Base-by-base conservation (phyloP, 257 asterid species). In the Solanum piurae region DNA sequence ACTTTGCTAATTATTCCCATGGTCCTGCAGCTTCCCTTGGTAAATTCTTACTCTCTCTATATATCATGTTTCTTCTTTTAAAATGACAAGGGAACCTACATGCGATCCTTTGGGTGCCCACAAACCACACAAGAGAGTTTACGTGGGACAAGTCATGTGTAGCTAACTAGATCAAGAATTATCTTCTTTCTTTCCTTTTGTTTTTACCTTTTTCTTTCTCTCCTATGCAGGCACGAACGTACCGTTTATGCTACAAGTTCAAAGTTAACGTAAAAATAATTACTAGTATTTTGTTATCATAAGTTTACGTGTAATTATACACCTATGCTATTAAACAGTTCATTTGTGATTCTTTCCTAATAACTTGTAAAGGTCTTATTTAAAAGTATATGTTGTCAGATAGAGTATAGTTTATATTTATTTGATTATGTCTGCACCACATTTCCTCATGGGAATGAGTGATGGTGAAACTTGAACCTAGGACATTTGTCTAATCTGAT, bases 21-120 rank as follows among this genome's bases (percentile, higher is more conserved):
- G 87, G 87, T 83, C 89, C 55, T 76, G 89, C 95, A 86, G 87
- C 92, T 88, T 90, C 94, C 27, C 89, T 91, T 16, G 94, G 96
- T 93, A 90, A 89, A 23, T 37, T 23, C 31, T 38, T 75, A 75
- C 20, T 37, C 80, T 40, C n/a, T 42, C 4, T 25, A 7, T 55
- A 55, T 55, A 18, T 18, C 23, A 52, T 18, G 7, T 55, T 18
- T 55, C 52, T 21, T 23, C 38, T 64, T 64, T 64, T 9, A n/a
- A n/a, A n/a, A 62, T 62, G 71, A 62, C 31, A 62, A 62, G 33
- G 71, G 4, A 60, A 60, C 69, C 29, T 52, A 52, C 69, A 21
- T n/a, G 16, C 31, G 12, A 64, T 64, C 33, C 9, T 16, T 52
- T 16, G 23, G 62, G 9, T 52, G 23, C 72, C 16, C 33, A 12